These are phyloP conservation scores for Aureobasidium sp. DNA, from an alignment of 2,329 filamentous ascomycete species.

Conservation along the genomic window DNA sequence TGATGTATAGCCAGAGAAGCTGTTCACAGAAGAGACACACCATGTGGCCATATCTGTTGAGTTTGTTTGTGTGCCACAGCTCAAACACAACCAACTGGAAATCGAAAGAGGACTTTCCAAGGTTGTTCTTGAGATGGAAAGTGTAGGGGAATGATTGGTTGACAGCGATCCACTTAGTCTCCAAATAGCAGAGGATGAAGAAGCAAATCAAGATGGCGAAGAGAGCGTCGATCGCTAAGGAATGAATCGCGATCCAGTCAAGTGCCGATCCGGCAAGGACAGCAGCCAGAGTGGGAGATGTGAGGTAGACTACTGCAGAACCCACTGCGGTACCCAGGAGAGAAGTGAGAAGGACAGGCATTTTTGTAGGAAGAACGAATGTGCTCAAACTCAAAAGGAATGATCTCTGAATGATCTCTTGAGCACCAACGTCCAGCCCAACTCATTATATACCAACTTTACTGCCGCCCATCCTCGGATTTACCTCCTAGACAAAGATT, in stretches of 20 bases:
- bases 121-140: conserved; percentile 13
- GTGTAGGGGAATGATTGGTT: conserved; percentile 14
- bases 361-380: neutral
- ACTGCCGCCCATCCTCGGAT: neutral
- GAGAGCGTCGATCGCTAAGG: conserved; percentile 11
- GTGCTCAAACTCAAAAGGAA: conserved; percentile 1
- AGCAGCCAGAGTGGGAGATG: conserved; percentile 9
- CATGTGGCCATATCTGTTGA: conserved; percentile 14
- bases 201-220: conserved; percentile 12
- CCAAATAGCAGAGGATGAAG: conserved; percentile 12
- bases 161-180: conserved; percentile 12
- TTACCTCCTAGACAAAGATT: neutral
- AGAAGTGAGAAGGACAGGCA: conserved; percentile 10
- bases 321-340: conserved; percentile 4
- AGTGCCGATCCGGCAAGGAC: conserved; percentile 5
- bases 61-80: conserved; percentile 13
- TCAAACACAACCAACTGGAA: conserved; percentile 12
- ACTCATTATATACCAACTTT: neutral
- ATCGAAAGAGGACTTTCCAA: conserved; percentile 4
- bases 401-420: neutral
- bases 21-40: conserved; percentile 12
- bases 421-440: neutral
- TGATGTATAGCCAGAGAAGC: conserved; percentile 10
- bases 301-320: conserved; percentile 9
- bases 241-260: conserved; percentile 3